Evolutionary conservation across 352 stramenopile species (phyloP).

Genomic region (Elongisporangium prolatum): DNA sequence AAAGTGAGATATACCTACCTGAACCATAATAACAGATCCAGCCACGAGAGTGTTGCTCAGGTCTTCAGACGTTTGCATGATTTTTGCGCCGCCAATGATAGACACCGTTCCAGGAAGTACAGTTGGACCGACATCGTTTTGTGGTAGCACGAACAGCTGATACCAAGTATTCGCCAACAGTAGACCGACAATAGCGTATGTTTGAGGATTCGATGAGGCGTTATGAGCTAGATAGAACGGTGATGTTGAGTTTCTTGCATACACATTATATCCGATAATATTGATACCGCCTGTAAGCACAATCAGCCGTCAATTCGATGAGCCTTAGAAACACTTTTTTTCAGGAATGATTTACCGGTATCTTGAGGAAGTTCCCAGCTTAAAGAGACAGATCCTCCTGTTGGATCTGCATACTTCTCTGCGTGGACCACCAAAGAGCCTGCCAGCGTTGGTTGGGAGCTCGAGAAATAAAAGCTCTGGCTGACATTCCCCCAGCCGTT

Average conservation of each 20-base stretch:
- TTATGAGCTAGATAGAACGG: conserved; percentile 23
- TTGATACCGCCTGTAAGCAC: conserved; percentile 18
- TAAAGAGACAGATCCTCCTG: conserved; percentile 50
- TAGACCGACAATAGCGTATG: conserved; percentile 12
- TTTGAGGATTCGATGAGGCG: conserved; percentile 3
- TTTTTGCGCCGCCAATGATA: conserved; percentile 19
- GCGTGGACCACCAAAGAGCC: conserved; percentile 21
- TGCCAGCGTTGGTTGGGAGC: conserved; percentile 21
- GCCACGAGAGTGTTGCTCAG: conserved; percentile 19
- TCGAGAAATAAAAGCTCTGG: conserved; percentile 23
- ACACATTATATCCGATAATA: conserved; percentile 37
- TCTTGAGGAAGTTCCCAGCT: conserved; percentile 44
- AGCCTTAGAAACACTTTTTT: too few species aligned
- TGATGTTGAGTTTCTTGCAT: conserved; percentile 16
- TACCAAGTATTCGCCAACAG: conserved; percentile 42
- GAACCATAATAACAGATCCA: conserved; percentile 31
- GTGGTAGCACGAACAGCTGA: conserved; percentile 43
- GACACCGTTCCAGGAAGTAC: conserved; percentile 31
- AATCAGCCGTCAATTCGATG: conserved; percentile 3
- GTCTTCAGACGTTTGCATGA: conserved; percentile 34
- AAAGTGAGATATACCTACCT: conserved; percentile 17
- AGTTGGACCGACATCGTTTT: conserved; percentile 13
- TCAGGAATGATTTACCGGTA: conserved; percentile 20
- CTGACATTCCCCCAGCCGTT: conserved; percentile 46
- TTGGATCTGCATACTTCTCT: conserved; percentile 14